Evolutionary conservation across 2,329 filamentous ascomycete species (phyloP), one percentile per base, ranked within the genome.

Genomic region (Pseudogymnoascus sp.): DNA sequence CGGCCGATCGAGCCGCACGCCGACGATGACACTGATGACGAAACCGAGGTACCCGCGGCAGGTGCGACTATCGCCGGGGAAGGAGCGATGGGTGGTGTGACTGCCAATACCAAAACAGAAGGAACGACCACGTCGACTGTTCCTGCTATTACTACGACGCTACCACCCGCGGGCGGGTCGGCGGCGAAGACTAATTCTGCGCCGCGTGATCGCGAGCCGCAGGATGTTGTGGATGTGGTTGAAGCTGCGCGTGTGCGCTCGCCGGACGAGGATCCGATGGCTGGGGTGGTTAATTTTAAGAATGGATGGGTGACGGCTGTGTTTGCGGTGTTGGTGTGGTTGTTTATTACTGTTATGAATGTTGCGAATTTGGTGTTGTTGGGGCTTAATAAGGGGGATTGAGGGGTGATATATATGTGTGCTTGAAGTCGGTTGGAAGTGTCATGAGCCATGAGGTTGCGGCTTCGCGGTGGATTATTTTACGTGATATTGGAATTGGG

Each of bases 271-370:
- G 71, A 73, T 1, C 61, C 65, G 2, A 63, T 64, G 5, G 57
- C 60, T 12, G 65, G 65, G n/a, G 67, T 68, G 8, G 67, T 67
- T 11, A 68, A 69, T 59, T 91, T 95, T 89, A 79, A 82, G 36
- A 94, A 93, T 69, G 78, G 83, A 57, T 89, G 88, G 83, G 73
- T 86, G 60, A 80, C 85, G 6, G 77, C 82, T 0, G 72, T 73
- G 0, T 64, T 91, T 62, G 83, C 82, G 1, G 72, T 83, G 0
- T 9, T 84, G 1, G 82, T 94, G 53, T 94, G 90, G 90, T 63
- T 86, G 1, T 73, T 91, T 28, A 90, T 94, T 69, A 82, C 85
- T 0, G 75, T 89, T 6, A 88, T 93, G 87, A 92, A 93, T 70
- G 78, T 91, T n/a, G 87, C 89, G 0, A 81, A 90, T 64, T 71